These are phyloP conservation scores for Eucalyptus marginata DNA, from an alignment of 345 rosid genomes.

Conservation along the genomic window DNA sequence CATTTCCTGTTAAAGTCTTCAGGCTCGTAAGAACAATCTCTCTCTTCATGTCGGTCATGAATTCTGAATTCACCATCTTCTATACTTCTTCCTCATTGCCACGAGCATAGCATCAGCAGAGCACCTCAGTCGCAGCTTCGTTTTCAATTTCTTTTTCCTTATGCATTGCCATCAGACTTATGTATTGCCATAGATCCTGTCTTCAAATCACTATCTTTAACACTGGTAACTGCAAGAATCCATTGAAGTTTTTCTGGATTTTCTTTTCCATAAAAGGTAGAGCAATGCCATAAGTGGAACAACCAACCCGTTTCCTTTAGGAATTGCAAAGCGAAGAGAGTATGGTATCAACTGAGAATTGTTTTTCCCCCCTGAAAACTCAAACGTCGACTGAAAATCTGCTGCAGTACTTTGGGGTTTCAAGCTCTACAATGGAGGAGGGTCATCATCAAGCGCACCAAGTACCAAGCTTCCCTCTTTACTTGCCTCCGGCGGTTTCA, in stretches of 20 bases:
- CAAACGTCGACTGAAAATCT: not conserved
- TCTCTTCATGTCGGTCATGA: too few species aligned
- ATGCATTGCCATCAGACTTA: too few species aligned
- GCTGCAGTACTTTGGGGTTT: conserved; percentile 10
- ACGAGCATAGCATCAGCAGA: too few species aligned
- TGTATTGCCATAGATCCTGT: too few species aligned
- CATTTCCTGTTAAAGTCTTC: too few species aligned
- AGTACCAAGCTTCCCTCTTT: not conserved
- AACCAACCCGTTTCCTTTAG: not conserved
- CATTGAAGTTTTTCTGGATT: not conserved
- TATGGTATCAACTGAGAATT: not conserved
- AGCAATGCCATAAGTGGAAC: not conserved
- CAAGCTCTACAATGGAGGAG: conserved; percentile 25
- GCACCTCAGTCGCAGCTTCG: too few species aligned
- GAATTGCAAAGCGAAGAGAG: not conserved
- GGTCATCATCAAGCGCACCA: not conserved
- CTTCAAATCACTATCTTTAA: too few species aligned
- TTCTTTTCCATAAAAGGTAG: not conserved
- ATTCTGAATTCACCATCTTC: too few species aligned
- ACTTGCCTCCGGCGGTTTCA: not conserved
- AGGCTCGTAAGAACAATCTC: too few species aligned
- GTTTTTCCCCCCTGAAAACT: not conserved
- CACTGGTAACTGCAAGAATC: not conserved
- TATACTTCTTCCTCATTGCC: too few species aligned
- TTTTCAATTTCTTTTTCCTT: too few species aligned